Evolutionary conservation across 139 green algal genomes (phyloP).

Genomic region (Edaphochlamys debaryana): DNA sequence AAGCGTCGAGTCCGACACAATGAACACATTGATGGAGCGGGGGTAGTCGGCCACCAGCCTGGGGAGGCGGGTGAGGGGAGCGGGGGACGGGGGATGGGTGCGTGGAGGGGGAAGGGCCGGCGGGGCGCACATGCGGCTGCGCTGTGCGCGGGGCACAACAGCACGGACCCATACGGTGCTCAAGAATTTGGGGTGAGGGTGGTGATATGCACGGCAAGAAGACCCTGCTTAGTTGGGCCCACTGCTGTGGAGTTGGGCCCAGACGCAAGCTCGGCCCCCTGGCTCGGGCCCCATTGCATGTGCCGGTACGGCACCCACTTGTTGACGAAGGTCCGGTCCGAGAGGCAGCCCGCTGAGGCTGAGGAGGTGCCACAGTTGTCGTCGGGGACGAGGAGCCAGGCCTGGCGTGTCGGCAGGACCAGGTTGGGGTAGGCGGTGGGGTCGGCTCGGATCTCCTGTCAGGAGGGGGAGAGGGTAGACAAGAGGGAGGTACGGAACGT

Average conservation of each 20-base stretch:
- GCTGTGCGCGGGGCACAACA: too few species aligned
- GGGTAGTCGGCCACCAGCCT: background rate
- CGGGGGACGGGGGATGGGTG: too few species aligned
- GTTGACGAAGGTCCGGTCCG: background rate
- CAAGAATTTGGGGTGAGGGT: too few species aligned
- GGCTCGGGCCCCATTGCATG: background rate
- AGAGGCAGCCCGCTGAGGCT: background rate
- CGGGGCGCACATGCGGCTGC: too few species aligned
- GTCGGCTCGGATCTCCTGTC: slow-evolving; percentile 7
- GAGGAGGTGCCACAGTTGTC: background rate
- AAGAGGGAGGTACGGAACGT: too few species aligned
- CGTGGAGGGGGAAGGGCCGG: too few species aligned
- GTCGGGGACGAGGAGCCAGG: background rate
- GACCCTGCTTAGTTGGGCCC: too few species aligned
- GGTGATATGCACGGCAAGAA: too few species aligned
- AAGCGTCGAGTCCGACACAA: background rate
- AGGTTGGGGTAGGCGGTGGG: slow-evolving; percentile 3
- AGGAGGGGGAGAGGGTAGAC: too few species aligned
- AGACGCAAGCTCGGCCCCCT: too few species aligned
- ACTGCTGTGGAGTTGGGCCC: too few species aligned
- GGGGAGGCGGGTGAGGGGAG: background rate
- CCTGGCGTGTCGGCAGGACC: background rate
- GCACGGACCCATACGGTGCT: too few species aligned
- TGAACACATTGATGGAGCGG: slow-evolving; percentile 9
- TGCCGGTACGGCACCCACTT: background rate